Percentiles rank a stretch among this genome's conserved stretches.
Evolutionary conservation across 2,329 filamentous ascomycete genomes (phyloP).

Genomic region (Fusarium torreyae): DNA sequence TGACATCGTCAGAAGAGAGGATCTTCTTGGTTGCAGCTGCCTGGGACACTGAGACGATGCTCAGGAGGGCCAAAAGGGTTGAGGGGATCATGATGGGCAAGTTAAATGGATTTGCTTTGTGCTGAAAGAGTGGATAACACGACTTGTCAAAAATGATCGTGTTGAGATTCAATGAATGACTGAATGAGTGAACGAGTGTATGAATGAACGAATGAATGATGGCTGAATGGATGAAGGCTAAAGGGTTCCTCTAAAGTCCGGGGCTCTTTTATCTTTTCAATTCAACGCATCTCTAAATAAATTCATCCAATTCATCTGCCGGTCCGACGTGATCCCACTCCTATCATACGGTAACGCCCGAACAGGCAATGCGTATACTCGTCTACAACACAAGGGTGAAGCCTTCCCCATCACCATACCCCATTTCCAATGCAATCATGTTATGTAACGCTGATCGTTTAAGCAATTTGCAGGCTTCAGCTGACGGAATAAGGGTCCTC

Average conservation of each 20-base stretch:
- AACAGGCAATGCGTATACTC: conserved; percentile 21
- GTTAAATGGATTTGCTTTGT: neutral
- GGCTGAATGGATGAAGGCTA: neutral
- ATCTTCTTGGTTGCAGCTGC: conserved; percentile 26
- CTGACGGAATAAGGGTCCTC: neutral
- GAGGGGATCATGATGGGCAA: conserved; percentile 33
- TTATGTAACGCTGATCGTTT: neutral
- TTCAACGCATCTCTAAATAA: neutral
- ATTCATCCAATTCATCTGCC: neutral
- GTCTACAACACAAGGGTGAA: neutral
- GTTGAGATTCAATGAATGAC: neutral
- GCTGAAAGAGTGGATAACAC: neutral
- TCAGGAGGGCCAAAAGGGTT: conserved; percentile 28
- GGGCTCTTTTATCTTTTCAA: conserved; percentile 21
- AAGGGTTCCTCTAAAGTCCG: neutral
- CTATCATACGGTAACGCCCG: neutral
- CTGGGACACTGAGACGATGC: conserved; percentile 34
- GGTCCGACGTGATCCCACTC: neutral
- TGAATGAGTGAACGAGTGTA: neutral
- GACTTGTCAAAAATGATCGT: neutral
- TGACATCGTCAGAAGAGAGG: conserved; percentile 37
- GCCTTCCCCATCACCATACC: neutral
- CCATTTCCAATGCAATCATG: neutral
- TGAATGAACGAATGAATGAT: conserved; percentile 13
- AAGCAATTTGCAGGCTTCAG: neutral